Base-by-base conservation (phyloP, 192 early-diverging fungal species). In the Linnemannia schmuckeri region DNA sequence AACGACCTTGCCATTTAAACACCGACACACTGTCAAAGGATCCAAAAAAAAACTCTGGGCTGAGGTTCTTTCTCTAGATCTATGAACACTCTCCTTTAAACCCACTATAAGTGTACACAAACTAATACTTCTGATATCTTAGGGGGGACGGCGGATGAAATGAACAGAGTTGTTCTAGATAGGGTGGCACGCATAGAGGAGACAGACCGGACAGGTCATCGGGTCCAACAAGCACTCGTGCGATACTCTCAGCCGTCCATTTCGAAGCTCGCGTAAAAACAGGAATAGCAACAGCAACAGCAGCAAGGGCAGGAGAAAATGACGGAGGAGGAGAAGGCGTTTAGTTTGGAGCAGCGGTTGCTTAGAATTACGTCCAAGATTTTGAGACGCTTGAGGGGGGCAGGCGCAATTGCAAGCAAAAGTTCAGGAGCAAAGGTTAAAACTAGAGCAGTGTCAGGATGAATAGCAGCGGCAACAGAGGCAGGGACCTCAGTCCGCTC, bases 121-220 rank as follows among this genome's bases (percentile, higher is more conserved):
- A 46, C 6, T 13, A 46, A 46, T 13, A 1, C 44, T 1, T 12
- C 44, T 44, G 1, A 15, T 13, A 22, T 52, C 15, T 52, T 5
- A 22, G 15, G 49, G 49, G 49, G 49, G 5, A 6, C 18, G 49
- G 3, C 20, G 17, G 6, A 22, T 1, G 17, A 52, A 0, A 20
- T 3, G 3, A 18, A 27, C 55, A 66, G 61, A 33, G 61, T 66
- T 30, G 12, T 0, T 3, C 27, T 66, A 30, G 61, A 66, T 33
- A 66, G 61, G 30, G 30, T 66, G 8, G 61, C 12, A 30, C 61
- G 61, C 30, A 33, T 30, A 15, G 30, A 66, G 30, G 27, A 66
- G 8, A 13, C 30, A 66, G 61, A 76, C 8, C 38, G 54, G 22
- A 76, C 75, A 27, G 41, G 38, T n/a, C 75, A 61, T 30, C 75